Evolutionary conservation across 140 eudicot species (phyloP).

Genomic region (Flaveria floridana): DNA sequence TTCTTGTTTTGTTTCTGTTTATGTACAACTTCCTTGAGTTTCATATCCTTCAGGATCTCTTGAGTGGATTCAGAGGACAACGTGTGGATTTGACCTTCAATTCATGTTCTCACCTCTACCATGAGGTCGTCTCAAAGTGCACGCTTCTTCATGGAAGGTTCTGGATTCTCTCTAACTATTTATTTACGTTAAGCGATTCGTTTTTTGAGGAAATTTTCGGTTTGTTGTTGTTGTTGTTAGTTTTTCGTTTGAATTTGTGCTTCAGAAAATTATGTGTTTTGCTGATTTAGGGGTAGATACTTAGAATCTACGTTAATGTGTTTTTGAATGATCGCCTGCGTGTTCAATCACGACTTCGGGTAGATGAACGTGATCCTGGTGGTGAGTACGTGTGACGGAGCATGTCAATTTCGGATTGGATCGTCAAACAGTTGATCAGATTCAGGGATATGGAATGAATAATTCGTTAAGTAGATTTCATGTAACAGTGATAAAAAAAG

Average conservation of each 20-base stretch:
- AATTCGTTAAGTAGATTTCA: not conserved
- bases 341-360: not conserved
- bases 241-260: not conserved
- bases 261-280: not conserved
- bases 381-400: too few species aligned
- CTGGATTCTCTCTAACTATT: not conserved
- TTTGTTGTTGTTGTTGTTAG: not conserved
- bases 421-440: not conserved
- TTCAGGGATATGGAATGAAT: not conserved
- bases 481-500: too few species aligned
- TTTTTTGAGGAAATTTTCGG: not conserved
- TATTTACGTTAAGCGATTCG: not conserved
- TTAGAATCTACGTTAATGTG: not conserved
- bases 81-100: constrained; percentile 52
- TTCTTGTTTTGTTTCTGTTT: constrained; percentile 24
- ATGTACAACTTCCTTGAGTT: constrained; percentile 69
- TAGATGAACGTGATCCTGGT: too few species aligned
- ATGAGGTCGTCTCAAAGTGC: constrained; percentile 79
- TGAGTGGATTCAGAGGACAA: constrained; percentile 81
- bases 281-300: not conserved
- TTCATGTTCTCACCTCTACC: constrained; percentile 61
- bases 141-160: constrained; percentile 83
- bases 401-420: not conserved
- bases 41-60: constrained; percentile 61
- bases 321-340: not conserved